Percentiles rank a stretch among this genome's conserved stretches.
These are phyloP conservation scores for Chenopodium formosanum DNA, from an alignment of 148 eudicot genomes.

Conservation along the genomic window DNA sequence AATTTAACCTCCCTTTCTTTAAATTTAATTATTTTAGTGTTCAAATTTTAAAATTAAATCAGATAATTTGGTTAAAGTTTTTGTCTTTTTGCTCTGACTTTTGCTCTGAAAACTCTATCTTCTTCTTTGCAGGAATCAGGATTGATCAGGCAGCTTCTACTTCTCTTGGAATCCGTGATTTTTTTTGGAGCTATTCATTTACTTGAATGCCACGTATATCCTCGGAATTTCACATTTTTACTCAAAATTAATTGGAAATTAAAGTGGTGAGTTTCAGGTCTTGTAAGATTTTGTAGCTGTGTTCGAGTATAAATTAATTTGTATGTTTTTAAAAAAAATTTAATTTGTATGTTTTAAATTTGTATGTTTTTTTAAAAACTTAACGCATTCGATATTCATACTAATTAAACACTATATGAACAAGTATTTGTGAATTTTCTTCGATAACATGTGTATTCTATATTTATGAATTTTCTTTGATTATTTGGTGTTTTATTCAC, in stretches of 20 bases:
- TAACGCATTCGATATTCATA: too few relatives aligned
- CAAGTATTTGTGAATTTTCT: too few relatives aligned
- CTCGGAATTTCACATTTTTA: neutral
- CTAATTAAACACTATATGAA: too few relatives aligned
- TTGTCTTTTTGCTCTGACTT: conserved; percentile 8
- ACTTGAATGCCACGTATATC: conserved; percentile 24
- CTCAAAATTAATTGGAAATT: too few relatives aligned
- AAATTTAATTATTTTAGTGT: neutral
- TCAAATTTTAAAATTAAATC: too few relatives aligned
- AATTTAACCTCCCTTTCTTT: neutral
- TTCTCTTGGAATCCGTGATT: conserved; percentile 46
- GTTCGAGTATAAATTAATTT: too few relatives aligned
- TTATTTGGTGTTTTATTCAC: too few relatives aligned
- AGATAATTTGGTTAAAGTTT: neutral
- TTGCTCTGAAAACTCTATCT: conserved; percentile 17
- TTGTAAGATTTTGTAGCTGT: neutral
- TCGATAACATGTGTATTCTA: too few relatives aligned
- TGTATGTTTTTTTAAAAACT: too few relatives aligned
- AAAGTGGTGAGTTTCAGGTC: neutral
- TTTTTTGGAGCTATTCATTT: conserved; percentile 41
- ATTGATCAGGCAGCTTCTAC: conserved; percentile 17
- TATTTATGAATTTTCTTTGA: too few relatives aligned
- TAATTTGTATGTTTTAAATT: too few relatives aligned
- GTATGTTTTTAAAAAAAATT: too few relatives aligned
- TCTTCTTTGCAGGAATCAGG: conserved; percentile 35